A percentile compares a stretch with the other conserved stretches of the same genome.
Evolutionary conservation across 169 alveolate genomes (phyloP).

Genomic region (Plasmodium gaboni): DNA sequence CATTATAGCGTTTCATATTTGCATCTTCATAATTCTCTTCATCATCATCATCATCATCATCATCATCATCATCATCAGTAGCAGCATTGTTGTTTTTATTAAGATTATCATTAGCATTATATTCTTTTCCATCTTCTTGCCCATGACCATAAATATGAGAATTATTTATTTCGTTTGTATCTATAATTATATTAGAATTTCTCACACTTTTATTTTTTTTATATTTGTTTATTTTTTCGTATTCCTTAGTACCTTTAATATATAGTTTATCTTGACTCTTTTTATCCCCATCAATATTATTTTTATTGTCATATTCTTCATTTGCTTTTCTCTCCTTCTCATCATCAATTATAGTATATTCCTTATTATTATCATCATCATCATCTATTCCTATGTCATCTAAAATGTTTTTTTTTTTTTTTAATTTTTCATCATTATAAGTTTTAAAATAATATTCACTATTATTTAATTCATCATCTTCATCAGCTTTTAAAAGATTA

Average conservation of each 20-base stretch:
- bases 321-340: background rate
- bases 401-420: background rate
- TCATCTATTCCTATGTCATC: background rate
- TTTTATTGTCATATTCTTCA: background rate
- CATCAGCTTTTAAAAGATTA: conserved; percentile 8
- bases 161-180: too few relatives aligned
- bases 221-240: too few relatives aligned
- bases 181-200: too few relatives aligned
- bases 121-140: background rate
- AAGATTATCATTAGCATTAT: background rate
- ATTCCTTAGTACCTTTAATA: too few relatives aligned
- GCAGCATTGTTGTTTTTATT: too few relatives aligned
- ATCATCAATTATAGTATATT: background rate
- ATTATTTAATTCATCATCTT: conserved; percentile 34
- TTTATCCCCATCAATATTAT: background rate
- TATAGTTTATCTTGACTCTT: background rate
- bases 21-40: background rate
- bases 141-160: too few relatives aligned
- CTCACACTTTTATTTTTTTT: too few relatives aligned
- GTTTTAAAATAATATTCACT: conserved; percentile 39
- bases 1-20: background rate
- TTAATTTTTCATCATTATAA: conserved; percentile 21
- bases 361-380: background rate
- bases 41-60: background rate
- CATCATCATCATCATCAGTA: background rate